Evolutionary conservation across 2,329 filamentous ascomycete species (phyloP).

Genomic region (Orbilia javanica): DNA sequence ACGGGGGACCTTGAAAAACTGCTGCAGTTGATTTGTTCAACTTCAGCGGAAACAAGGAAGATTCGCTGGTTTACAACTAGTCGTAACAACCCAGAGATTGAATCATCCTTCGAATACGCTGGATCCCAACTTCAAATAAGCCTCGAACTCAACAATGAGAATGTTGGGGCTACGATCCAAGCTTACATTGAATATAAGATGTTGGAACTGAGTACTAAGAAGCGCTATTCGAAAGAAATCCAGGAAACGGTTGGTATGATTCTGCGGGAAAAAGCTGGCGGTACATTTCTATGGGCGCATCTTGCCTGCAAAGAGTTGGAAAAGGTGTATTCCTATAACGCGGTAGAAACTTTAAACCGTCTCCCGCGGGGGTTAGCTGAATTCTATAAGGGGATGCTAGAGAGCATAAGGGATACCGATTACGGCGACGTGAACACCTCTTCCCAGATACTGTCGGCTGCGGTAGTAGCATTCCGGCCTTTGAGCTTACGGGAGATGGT

Average conservation of each 20-base stretch:
- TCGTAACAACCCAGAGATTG: slow-evolving; percentile 7
- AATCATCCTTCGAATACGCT: not conserved
- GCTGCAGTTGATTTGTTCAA: not conserved
- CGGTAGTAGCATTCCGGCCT: not conserved
- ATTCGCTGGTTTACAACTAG: slow-evolving; percentile 5
- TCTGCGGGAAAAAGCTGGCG: not conserved
- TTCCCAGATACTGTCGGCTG: slow-evolving; percentile 4
- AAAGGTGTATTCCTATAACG: not conserved
- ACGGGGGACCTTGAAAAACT: not conserved
- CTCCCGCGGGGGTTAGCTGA: not conserved
- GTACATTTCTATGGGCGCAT: slow-evolving; percentile 26
- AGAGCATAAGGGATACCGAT: not conserved
- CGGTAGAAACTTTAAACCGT: not conserved
- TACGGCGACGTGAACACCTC: not conserved
- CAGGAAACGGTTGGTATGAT: not conserved
- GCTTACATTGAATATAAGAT: not conserved
- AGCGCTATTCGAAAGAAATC: not conserved
- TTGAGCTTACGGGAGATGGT: slow-evolving; percentile 17
- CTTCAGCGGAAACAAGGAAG: not conserved
- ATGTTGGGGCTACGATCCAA: not conserved
- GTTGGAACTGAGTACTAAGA: not conserved
- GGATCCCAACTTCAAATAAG: not conserved
- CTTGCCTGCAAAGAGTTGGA: slow-evolving; percentile 18
- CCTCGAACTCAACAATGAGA: not conserved
- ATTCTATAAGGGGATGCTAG: slow-evolving; percentile 11